Evolutionary conservation across 2,329 filamentous ascomycete species (phyloP), one percentile per base, ranked within the genome.

Genomic region (Camillea tinctor): DNA sequence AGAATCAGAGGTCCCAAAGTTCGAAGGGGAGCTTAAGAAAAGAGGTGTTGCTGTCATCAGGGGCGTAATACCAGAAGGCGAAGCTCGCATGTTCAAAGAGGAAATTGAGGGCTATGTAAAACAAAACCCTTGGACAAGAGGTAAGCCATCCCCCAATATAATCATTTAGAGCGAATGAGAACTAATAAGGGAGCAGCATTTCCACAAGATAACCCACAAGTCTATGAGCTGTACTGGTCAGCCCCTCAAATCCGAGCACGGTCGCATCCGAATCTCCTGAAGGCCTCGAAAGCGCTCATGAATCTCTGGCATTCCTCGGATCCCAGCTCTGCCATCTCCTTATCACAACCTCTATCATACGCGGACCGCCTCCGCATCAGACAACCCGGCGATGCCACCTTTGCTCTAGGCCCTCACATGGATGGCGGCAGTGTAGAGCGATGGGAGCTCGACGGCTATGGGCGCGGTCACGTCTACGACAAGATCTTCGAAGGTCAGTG

Each of bases 171-270:
- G 50, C 13, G 4, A 20, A 52, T 9, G 11, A 55, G 8, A 30
- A 4, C 7, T 30, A 30, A 30, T n/a, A 30, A 9, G 7, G 6
- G 7, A 30, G 7, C 48, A 83, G 89, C 86, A 2, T 93, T 91
- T 63, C 90, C 89, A 0, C 74, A 81, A 0, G 77, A 88, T 52
- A 81, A 87, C 50, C 89, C 88, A 0, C 86, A 90, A 51, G 89
- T 93, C 5, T 91, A 85, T 68, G 90, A 92, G 71, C 77, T 93
- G 1, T 93, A 92, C 75, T 92, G 89, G 89, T 89, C 88, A 0
- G 79, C 80, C 1, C 79, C 88, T 1, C 90, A 93, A 71, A 77
- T 90, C 50, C 81, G 83, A 64, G 89, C 88, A 3, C 82, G 90
- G n/a, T 76, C 82, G 0, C 87, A 93, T 69, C 83, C 86, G 0